phyloP scores from a whole-genome alignment of 305 asterid genomes.

The Fraxinus baroniana region DNA sequence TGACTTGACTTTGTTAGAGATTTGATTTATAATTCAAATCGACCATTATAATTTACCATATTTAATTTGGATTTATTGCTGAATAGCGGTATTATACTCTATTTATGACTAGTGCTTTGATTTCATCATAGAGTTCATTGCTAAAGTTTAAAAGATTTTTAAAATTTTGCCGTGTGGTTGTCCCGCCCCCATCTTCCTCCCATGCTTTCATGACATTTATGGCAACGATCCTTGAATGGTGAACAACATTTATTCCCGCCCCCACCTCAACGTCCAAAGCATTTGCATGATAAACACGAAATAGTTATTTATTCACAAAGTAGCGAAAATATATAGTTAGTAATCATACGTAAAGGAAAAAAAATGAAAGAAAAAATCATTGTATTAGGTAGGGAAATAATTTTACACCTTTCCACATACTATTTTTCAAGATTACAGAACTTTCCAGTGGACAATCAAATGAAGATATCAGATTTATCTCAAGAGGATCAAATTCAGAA shows the following conservation, averaged over 20 bases:
- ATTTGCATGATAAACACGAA: not conserved
- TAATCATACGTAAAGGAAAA: not conserved
- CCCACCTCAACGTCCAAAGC: not conserved
- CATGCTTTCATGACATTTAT: not conserved
- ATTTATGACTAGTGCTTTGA: not conserved
- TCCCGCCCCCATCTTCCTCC: not conserved
- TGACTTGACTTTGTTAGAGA: not conserved
- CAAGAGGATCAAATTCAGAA: conserved; percentile 67
- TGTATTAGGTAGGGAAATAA: not conserved
- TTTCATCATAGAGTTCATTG: not conserved
- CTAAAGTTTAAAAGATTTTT: not conserved
- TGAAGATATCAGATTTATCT: conserved; percentile 68
- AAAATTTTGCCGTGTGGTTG: not conserved
- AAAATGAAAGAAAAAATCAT: too few relatives aligned
- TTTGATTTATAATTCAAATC: too few relatives aligned
- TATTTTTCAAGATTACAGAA: too few relatives aligned
- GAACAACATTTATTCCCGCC: not conserved
- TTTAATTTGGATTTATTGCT: too few relatives aligned
- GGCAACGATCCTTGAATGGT: not conserved
- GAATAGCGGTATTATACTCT: not conserved
- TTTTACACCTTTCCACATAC: too few relatives aligned
- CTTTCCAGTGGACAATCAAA: conserved; percentile 38
- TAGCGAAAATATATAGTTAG: not conserved
- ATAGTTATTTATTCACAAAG: not conserved
- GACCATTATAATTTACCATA: not conserved